A percentile compares a stretch with the other conserved stretches of the same genome.
phyloP scores from a whole-genome alignment of 129 eudicot species.

The Flaveria trinervia region DNA sequence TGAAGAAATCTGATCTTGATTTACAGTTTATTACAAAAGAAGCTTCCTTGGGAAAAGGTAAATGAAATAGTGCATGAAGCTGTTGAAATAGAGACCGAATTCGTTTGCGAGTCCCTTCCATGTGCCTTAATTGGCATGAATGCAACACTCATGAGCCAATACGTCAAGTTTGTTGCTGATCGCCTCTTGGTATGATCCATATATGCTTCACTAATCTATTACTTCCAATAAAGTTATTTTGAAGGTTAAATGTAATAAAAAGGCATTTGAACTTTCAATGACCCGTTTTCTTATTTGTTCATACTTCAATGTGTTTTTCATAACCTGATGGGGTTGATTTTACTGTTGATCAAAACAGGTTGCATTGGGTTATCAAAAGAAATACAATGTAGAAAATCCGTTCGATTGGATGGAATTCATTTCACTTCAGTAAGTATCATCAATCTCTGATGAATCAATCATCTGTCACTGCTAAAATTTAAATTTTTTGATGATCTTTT shows the following conservation, averaged over 20 bases:
- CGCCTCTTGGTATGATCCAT: conserved; percentile 59
- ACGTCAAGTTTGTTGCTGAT: conserved; percentile 82
- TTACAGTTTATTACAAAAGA: conserved; percentile 53
- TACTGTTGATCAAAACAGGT: conserved; percentile 39
- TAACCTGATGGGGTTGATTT: neutral
- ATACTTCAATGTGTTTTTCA: neutral
- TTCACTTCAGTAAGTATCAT: conserved; percentile 66
- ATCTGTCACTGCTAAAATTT: conserved; percentile 16
- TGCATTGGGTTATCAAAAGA: conserved; percentile 62
- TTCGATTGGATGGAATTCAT: conserved; percentile 96
- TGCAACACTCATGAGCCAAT: conserved; percentile 73
- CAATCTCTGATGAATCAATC: neutral
- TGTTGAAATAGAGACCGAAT: conserved; percentile 78
- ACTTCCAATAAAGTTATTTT: neutral
- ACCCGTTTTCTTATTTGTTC: neutral
- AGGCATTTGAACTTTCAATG: neutral
- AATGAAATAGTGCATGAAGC: conserved; percentile 67
- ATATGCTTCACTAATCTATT: neutral
- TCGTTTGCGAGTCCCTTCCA: conserved; percentile 83
- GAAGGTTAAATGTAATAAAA: neutral
- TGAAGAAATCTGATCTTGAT: conserved; percentile 11
- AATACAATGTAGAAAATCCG: conserved; percentile 70
- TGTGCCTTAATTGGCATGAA: conserved; percentile 90
- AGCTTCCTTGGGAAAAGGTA: conserved; percentile 50
- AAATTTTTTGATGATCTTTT: too few species aligned